These are phyloP conservation scores for Plasmodium cynomolgi DNA, from an alignment of 169 alveolate genomes.

Conservation along the genomic window DNA sequence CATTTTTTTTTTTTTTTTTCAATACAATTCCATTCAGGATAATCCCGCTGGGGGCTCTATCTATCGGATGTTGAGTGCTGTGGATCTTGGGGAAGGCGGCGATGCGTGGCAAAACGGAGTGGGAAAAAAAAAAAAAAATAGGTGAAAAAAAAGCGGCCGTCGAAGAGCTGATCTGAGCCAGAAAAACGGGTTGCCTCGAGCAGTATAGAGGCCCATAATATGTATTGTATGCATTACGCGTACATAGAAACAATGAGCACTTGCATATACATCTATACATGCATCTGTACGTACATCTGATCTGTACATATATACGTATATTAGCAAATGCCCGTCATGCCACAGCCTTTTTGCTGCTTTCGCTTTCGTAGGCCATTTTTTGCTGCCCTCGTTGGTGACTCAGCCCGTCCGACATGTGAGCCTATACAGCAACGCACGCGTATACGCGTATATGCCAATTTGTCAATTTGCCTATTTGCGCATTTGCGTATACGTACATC, in stretches of 20 bases:
- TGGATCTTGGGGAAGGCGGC: not conserved
- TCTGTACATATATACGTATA: not conserved
- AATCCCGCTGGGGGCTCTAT: not conserved
- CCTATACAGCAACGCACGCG: not conserved
- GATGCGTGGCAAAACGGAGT: not conserved
- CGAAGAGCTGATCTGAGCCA: not conserved
- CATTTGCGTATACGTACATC: not conserved
- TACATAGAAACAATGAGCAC: not conserved
- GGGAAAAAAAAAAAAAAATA: not conserved
- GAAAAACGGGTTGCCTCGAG: not conserved
- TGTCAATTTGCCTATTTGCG: not conserved
- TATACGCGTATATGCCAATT: too few relatives aligned
- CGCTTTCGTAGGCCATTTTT: not conserved
- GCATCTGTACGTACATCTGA: not conserved
- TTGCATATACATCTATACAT: not conserved
- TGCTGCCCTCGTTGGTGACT: not conserved
- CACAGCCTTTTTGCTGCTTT: not conserved
- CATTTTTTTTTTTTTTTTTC: not conserved
- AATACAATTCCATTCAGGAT: not conserved
- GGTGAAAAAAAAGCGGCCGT: not conserved
- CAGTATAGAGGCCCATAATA: not conserved
- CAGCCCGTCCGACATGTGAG: not conserved
- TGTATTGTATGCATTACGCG: not conserved
- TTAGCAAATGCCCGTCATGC: not conserved
- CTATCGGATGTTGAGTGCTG: not conserved